Evolutionary conservation across 108 stramenopile genomes (phyloP), one percentile per base, ranked within the genome.

Genomic region (Conticribra guillardii): DNA sequence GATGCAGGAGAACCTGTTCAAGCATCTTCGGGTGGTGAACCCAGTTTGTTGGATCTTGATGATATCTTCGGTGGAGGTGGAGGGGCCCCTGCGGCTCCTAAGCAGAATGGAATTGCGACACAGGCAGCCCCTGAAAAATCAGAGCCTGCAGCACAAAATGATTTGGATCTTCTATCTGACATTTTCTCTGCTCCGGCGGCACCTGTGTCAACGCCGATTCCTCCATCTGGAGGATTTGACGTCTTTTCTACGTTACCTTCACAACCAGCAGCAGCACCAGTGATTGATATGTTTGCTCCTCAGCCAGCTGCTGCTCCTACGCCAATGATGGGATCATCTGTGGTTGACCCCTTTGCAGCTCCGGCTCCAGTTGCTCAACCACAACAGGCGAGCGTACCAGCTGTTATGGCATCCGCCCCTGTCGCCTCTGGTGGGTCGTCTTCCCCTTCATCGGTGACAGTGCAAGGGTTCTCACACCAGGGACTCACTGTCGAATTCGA

Each of bases 61-160:
- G 96, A 94, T 64, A 97, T 98, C n/a, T 96, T 97, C 60, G 97
- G 95, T n/a, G 85, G 91, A 11, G 84, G 74, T 17, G 62, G 33
- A 44, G 50, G 68, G 4, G 58, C 76, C 16, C 54, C 73, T 32
- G 54, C 80, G n/a, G 55, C 63, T 57, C 70, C 84, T 4, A 51
- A 73, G 33, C 82, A 85, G 51, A 87, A 85, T 55, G 84, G 84
- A 30, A 54, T 27, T 11, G 30, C 67, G 21, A 64, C 64, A 9
- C 64, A 64, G 30, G 67, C 61, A n/a, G 65, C 27, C 24, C 47
- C 69, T 14, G 74, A 80, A 23, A 64, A 48, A 23, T 79, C 59
- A 5, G 73, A 69, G 27, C 63, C 81, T 18, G 22, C 79, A 23
- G 67, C 79, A 1, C 79, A 77, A 63, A 93, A 86, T 49, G 92